These are phyloP conservation scores for Xylariaceae sp. DNA, from an alignment of 2,329 filamentous ascomycete species.

Conservation along the genomic window DNA sequence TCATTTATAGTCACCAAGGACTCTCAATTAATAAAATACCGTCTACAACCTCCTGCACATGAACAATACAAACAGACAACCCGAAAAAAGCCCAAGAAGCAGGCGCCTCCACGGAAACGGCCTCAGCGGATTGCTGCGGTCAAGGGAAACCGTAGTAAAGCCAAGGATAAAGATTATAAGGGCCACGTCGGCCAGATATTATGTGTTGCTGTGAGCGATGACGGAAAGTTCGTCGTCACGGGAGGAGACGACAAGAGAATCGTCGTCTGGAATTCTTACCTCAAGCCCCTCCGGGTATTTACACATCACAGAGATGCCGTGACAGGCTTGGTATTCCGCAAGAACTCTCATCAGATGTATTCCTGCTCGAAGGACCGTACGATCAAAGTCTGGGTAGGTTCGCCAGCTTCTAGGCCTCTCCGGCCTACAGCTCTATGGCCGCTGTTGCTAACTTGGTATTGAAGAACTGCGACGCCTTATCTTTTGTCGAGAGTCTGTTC, in stretches of 20 bases:
- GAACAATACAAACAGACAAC: conserved; percentile 57
- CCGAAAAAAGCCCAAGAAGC: conserved; percentile 53
- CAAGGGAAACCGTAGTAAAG: conserved; percentile 56
- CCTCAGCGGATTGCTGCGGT: conserved; percentile 59
- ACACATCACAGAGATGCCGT: conserved; percentile 88
- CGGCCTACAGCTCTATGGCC: neutral
- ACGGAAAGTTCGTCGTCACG: conserved; percentile 86
- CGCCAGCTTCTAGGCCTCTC: neutral
- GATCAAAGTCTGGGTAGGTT: conserved; percentile 73
- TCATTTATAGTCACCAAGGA: conserved; percentile 17
- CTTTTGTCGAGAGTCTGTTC: conserved; percentile 86
- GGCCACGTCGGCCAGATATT: conserved; percentile 79
- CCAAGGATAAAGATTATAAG: conserved; percentile 60
- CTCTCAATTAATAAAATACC: conserved; percentile 66
- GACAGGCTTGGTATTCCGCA: conserved; percentile 73
- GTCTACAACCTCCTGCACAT: conserved; percentile 61
- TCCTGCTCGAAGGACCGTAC: conserved; percentile 87
- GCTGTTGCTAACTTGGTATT: conserved; percentile 1
- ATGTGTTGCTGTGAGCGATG: conserved; percentile 77
- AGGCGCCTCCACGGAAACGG: conserved; percentile 53
- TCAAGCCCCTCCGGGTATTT: conserved; percentile 77
- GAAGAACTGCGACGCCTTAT: conserved; percentile 72
- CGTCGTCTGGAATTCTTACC: conserved; percentile 75
- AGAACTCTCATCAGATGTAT: conserved; percentile 87
- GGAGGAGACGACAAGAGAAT: conserved; percentile 80